A percentile compares a stretch with the other conserved stretches of the same genome.
Conservation (phyloP, 148 eudicot species). For the Heliamphora exappendiculata region DNA sequence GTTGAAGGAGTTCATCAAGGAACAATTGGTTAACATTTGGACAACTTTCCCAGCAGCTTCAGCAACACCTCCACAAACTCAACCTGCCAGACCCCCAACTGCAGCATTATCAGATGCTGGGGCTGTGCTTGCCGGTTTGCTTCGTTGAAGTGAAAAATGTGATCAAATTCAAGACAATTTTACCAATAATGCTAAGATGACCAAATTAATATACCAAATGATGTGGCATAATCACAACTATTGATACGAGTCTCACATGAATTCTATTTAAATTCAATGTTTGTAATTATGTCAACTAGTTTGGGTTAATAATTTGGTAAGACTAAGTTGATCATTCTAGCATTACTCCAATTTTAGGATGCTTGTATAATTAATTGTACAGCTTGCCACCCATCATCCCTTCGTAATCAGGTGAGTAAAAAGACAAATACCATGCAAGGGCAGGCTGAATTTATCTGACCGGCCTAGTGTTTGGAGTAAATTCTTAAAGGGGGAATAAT, state of each 20-base stretch:
- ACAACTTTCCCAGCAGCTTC: conserved; percentile 25
- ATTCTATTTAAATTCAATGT: too few species aligned
- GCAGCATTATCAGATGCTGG: conserved; percentile 68
- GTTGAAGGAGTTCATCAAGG: conserved; percentile 86
- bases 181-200: too few species aligned
- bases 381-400: conserved; percentile 20
- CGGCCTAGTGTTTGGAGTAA: conserved; percentile 21
- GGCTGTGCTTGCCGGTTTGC: conserved; percentile 86
- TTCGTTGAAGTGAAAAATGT: conserved; percentile 27
- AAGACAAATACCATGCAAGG: conserved; percentile 25
- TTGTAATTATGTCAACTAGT: too few species aligned
- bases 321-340: too few species aligned
- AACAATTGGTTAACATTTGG: conserved; percentile 68
- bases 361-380: conserved; percentile 36
- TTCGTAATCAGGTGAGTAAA: conserved; percentile 3
- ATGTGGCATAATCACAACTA: too few species aligned
- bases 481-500: conserved; percentile 17
- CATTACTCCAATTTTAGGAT: too few species aligned
- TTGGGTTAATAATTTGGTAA: too few species aligned
- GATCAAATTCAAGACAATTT: conserved; percentile 12
- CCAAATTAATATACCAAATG: too few species aligned
- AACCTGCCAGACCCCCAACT: conserved; percentile 36
- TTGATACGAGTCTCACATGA: too few species aligned
- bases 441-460: conserved; percentile 28
- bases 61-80: conserved; percentile 21